Percentiles rank a stretch among this genome's conserved stretches.
phyloP scores from a whole-genome alignment of 768 basidiomycete species.

The Pisolithus tinctorius region DNA sequence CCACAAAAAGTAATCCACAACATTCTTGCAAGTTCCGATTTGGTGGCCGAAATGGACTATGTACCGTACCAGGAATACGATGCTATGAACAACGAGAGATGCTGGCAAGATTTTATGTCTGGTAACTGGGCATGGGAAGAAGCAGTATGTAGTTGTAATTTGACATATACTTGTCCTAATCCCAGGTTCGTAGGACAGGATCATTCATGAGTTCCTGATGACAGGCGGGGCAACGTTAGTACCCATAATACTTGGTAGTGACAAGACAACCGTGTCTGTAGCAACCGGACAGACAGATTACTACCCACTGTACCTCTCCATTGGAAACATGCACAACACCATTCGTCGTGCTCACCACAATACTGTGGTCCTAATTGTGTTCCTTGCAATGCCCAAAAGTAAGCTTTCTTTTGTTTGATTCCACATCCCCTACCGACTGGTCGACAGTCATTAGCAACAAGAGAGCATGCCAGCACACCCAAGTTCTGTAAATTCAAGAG shows the following conservation, averaged over 20 bases:
- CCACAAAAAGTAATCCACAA: too few species aligned
- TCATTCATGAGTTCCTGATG: constrained; percentile 7
- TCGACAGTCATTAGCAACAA: too few species aligned
- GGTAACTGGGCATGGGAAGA: constrained; percentile 12
- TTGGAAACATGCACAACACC: constrained; percentile 5
- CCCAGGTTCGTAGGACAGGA: neutral
- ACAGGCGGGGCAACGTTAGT: constrained; percentile 19
- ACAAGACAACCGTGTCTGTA: constrained; percentile 8
- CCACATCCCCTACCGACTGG: neutral
- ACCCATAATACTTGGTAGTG: constrained; percentile 6
- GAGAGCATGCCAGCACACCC: too few species aligned
- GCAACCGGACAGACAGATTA: constrained; percentile 3
- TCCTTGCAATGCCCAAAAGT: constrained; percentile 27
- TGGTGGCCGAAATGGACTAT: constrained; percentile 13
- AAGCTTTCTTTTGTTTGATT: neutral
- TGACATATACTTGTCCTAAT: neutral
- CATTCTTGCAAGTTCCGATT: constrained; percentile 15
- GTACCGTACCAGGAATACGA: constrained; percentile 7
- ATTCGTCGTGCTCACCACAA: neutral
- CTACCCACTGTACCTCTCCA: constrained; percentile 6
- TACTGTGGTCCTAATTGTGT: constrained; percentile 17
- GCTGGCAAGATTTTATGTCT: constrained; percentile 5
- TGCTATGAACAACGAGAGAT: neutral
- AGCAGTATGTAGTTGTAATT: too few species aligned
- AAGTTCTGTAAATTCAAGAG: constrained; percentile 13